Conservation (phyloP, 1,284 basidiomycete genomes). For the Fomitiporia mediterranea region DNA sequence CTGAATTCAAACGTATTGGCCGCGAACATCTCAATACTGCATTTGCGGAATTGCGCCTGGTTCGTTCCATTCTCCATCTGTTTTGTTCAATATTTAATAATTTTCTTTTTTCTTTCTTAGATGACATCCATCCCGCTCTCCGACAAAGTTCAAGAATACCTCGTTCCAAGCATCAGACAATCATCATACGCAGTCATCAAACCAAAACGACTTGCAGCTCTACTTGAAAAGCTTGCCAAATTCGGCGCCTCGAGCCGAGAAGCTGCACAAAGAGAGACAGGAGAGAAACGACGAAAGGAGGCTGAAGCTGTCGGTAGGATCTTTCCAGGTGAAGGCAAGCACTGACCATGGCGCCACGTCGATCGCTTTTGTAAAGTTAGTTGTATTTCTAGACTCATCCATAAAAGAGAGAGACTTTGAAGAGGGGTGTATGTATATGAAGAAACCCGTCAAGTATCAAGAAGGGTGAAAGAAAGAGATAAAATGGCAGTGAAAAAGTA, state of each 20-base stretch:
- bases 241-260: conserved; percentile 63
- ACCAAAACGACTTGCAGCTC: conserved; percentile 67
- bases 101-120: conserved; percentile 37
- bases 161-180: conserved; percentile 70
- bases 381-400: conserved; percentile 20
- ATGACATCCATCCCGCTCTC: conserved; percentile 73
- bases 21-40: conserved; percentile 66
- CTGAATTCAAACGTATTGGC: conserved; percentile 72
- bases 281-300: conserved; percentile 19
- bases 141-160: conserved; percentile 73
- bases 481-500: conserved; percentile 6
- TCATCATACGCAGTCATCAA: conserved; percentile 70
- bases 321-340: conserved; percentile 12
- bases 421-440: not conserved
- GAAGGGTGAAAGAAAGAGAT: no score
- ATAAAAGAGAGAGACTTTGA: conserved; percentile 8
- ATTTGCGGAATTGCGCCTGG: conserved; percentile 79
- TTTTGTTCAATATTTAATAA: not conserved
- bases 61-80: conserved; percentile 36
- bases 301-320: conserved; percentile 19
- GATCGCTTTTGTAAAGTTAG: conserved; percentile 1
- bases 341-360: conserved; percentile 1
- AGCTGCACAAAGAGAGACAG: conserved; percentile 30
- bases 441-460: conserved; percentile 8
- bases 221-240: conserved; percentile 77